Evolutionary conservation across 2,329 filamentous ascomycete genomes (phyloP), one percentile per base, ranked within the genome.

Genomic region (Xylaria sp.): DNA sequence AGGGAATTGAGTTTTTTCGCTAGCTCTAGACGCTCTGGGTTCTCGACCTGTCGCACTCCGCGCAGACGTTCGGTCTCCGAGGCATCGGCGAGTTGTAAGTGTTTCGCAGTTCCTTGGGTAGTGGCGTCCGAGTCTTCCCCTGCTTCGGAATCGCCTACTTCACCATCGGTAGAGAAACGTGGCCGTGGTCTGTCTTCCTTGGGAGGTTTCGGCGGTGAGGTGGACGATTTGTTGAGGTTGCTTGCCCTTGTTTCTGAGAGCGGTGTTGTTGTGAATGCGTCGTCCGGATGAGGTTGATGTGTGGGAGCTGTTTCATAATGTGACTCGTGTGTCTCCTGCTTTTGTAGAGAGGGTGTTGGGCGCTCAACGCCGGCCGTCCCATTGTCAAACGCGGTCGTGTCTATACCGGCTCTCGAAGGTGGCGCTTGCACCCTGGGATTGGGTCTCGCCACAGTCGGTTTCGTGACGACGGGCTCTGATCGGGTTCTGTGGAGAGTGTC

Each of bases 141-240:
- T 7, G 64, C 77, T 51, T 82, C 79, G 2, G 82, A 84, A 66
- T 79, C 79, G n/a, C 76, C 77, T 12, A 81, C 71, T 60, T 80
- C 78, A 63, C 76, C 72, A 52, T 65, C 72, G 1, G 70, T 78
- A 1, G 72, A 69, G 19, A 78, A 73, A 6, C 78, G 72, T 47
- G 70, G 70, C 0, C 79, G 58, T 42, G 75, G 72, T 19, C 71
- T 65, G 15, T 68, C 53, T 1, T 52, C 28, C 11, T 66, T 23
- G 4, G 56, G 53, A 6, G 68, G 67, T 55, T 76, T 79, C 4
- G 70, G 62, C 4, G 75, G 51, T 8, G 62, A 75, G 1, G 77
- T 74, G 0, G 77, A 72, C 52, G 77, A 72, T 51, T 78, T 79
- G 70, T 83, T 83, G 4, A 82, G 72, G 0, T 75, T 73, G 51